These are phyloP conservation scores for Kluyveromyces sp. DNA, from an alignment of 1,139 yeast species.

Conservation along the genomic window DNA sequence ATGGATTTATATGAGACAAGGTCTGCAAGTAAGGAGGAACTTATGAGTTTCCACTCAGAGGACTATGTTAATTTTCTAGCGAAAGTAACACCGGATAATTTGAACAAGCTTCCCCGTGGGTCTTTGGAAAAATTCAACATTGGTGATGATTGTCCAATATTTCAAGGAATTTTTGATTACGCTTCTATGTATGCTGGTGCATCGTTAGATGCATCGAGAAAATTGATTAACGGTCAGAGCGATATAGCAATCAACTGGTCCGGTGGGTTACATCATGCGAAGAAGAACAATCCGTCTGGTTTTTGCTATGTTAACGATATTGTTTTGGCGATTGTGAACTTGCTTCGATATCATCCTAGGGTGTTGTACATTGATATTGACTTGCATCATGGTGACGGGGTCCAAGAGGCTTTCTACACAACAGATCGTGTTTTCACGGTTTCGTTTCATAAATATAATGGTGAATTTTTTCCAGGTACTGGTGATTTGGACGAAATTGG, in stretches of 20 bases:
- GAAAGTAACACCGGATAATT: slow-evolving; percentile 74
- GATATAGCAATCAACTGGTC: slow-evolving; percentile 97
- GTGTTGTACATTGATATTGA: slow-evolving; percentile 93
- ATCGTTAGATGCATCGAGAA: slow-evolving; percentile 83
- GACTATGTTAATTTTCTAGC: slow-evolving; percentile 81
- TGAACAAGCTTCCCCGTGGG: slow-evolving; percentile 46
- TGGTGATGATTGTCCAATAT: slow-evolving; percentile 97
- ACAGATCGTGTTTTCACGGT: slow-evolving; percentile 95
- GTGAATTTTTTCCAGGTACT: slow-evolving; percentile 95
- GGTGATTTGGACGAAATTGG: slow-evolving; percentile 86
- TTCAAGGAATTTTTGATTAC: slow-evolving; percentile 89
- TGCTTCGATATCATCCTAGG: slow-evolving; percentile 79
- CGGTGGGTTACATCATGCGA: slow-evolving; percentile 96
- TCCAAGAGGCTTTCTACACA: slow-evolving; percentile 92
- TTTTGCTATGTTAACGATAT: slow-evolving; percentile 94
- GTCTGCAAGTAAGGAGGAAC: slow-evolving; percentile 72
- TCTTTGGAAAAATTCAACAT: slow-evolving; percentile 74
- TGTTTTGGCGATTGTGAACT: slow-evolving; percentile 75
- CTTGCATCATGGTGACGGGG: slow-evolving; percentile 97
- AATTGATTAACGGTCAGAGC: slow-evolving; percentile 73
- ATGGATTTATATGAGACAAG: slow-evolving; percentile 88
- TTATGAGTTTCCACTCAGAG: slow-evolving; percentile 73
- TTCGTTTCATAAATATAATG: slow-evolving; percentile 90
- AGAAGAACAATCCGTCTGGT: slow-evolving; percentile 88
- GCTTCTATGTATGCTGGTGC: slow-evolving; percentile 87